Evolutionary conservation across 305 asterid genomes (phyloP).

Genomic region (Fraxinus latifolia): DNA sequence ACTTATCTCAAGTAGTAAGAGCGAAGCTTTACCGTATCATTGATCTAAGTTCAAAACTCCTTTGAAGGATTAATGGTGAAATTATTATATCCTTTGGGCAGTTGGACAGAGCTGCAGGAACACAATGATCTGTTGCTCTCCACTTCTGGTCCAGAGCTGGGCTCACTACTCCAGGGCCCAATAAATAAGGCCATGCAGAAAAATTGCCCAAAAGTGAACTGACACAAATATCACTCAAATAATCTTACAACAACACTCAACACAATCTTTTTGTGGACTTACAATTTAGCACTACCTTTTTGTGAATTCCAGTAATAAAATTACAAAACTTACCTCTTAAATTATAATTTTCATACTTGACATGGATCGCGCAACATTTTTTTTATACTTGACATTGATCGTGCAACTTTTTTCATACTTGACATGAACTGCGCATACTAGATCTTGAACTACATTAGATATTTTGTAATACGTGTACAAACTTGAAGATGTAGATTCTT

Average conservation of each 20-base stretch:
- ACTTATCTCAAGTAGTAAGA: too few relatives aligned
- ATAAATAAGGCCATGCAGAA: not conserved
- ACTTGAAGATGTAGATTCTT: constrained; percentile 81
- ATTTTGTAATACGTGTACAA: not conserved
- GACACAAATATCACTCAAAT: not conserved
- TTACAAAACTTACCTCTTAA: too few relatives aligned
- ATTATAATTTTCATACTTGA: not conserved
- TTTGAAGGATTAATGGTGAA: too few relatives aligned
- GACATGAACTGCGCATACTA: not conserved
- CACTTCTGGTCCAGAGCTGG: not conserved
- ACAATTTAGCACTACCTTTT: not conserved
- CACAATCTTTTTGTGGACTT: not conserved
- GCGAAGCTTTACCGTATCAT: too few relatives aligned
- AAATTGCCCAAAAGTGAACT: not conserved
- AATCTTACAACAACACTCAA: not conserved
- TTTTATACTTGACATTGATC: not conserved
- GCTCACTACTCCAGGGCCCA: not conserved
- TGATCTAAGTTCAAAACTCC: too few relatives aligned
- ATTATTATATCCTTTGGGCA: too few relatives aligned
- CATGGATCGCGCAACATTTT: not conserved
- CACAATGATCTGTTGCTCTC: not conserved
- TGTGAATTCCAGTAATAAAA: not conserved
- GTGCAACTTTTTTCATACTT: not conserved
- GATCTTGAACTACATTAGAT: not conserved
- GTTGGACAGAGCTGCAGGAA: too few relatives aligned